phyloP scores from a whole-genome alignment of 768 basidiomycete genomes.

The Lyophyllum atratum region DNA sequence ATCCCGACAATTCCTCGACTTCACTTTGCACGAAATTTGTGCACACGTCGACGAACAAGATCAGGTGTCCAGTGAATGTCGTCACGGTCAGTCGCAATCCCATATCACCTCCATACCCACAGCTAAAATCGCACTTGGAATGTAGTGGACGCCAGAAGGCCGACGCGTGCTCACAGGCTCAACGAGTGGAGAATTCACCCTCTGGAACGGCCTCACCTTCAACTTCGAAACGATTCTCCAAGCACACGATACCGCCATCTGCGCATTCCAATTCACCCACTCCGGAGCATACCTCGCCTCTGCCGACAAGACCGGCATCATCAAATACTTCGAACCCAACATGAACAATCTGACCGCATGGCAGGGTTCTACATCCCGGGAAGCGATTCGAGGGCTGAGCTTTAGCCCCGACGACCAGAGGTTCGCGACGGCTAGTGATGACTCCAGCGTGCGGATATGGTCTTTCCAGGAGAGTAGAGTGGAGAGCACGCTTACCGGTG shows the following conservation, averaged over 20 bases:
- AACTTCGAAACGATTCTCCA: constrained; percentile 99
- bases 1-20: constrained; percentile 87
- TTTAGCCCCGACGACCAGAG: constrained; percentile 91
- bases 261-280: constrained; percentile 87
- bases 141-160: constrained; percentile 96
- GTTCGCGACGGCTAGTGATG: constrained; percentile 95
- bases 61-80: constrained; percentile 94
- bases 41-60: constrained; percentile 98
- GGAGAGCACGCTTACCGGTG: constrained; percentile 85
- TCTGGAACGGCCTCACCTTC: constrained; percentile 99
- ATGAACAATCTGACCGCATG: constrained; percentile 98
- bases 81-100: constrained; percentile 72
- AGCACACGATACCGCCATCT: constrained; percentile 94
- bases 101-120: not conserved
- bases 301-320: constrained; percentile 88
- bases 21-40: constrained; percentile 97
- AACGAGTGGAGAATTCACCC: constrained; percentile 95
- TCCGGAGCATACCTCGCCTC: constrained; percentile 93
- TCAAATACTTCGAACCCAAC: constrained; percentile 99
- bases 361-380: constrained; percentile 82
- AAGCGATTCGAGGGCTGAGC: constrained; percentile 88
- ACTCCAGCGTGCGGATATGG: constrained; percentile 95
- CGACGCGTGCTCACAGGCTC: constrained; percentile 93
- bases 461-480: constrained; percentile 89
- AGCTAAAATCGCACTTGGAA: not conserved